Evolutionary conservation across 2,329 filamentous ascomycete genomes (phyloP).

Genomic region (Saccharata proteae): DNA sequence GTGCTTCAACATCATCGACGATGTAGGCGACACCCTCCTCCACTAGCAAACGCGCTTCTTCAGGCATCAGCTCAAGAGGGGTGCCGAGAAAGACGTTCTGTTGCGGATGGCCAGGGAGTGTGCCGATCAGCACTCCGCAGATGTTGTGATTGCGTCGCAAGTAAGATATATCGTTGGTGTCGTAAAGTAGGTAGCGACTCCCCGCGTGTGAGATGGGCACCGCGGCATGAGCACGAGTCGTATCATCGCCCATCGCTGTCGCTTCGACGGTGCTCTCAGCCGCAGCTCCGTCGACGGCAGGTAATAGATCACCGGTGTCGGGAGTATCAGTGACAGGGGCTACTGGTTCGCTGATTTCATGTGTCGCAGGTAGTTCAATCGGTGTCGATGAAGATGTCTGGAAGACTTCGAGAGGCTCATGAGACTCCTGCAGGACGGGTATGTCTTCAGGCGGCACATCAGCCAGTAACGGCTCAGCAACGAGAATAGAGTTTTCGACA

Average conservation of each 20-base stretch:
- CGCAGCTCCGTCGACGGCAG: no score
- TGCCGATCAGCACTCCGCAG: conserved; percentile 75
- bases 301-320: no score
- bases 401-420: no score
- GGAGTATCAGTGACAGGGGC: no score
- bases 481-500: no score
- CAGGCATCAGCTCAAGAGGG: conserved; percentile 78
- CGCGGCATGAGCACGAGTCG: conserved; percentile 35
- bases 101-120: conserved; percentile 80
- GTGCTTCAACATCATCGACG: conserved; percentile 64
- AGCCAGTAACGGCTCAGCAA: no score
- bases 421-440: no score
- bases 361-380: no score
- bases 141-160: conserved; percentile 72
- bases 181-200: conserved; percentile 79
- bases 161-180: conserved; percentile 65
- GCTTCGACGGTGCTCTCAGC: no score
- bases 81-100: conserved; percentile 90
- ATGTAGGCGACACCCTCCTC: conserved; percentile 66
- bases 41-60: conserved; percentile 74
- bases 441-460: no score
- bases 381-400: neutral
- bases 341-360: no score
- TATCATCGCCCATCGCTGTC: no score
- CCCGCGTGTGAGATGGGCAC: conserved; percentile 73